Base-by-base conservation (phyloP, 2,329 filamentous ascomycete species). In the Fusarium sp. region DNA sequence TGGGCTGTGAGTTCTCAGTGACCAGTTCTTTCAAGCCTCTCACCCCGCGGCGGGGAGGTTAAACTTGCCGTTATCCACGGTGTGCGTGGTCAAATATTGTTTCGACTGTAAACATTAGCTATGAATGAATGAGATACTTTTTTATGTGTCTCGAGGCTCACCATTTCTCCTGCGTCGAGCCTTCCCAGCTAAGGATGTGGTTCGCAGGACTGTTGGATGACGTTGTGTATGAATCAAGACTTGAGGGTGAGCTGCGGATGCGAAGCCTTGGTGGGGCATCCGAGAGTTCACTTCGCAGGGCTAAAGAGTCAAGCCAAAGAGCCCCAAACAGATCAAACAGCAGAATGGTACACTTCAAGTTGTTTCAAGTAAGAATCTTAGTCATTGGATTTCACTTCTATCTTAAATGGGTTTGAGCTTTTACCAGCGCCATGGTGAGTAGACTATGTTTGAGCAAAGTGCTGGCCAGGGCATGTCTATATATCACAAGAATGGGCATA, bases 51-150 rank as follows among this genome's bases (percentile, higher is more conserved):
- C 81, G 73, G 81, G 77, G 70, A 82, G 81, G 79, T 81, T 45
- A 62, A 63, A 80, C 86, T 82, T 82, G 94, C 94, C 95, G 86
- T 95, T 90, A 82, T 97, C 94, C 82, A 98, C 91, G 50, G 95
- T 96, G 83, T 98, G 94, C 76, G 93, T 93, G 79, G 96, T 97
- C 73, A 99, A 90, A 83, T 98, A 99, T 92, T 98, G 97, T 87
- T 98, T 98, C 65, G 97, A 99, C 97, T 98, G 69, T 68, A 20
- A 27, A 57, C 57, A 54, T 71, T 60, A 73, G 67, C 54, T 50
- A 22, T 16, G 45, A n/a, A 52, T 31, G 6, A 14, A 16, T 2
- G 10, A 13, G n/a, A 14, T 45, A 18, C 1, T 16, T n/a, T 7
- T n/a, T 42, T 18, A 35, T 50, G 33, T 45, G 16, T 11, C 8